These are phyloP conservation scores for Sugiyamaella valdiviana DNA, from an alignment of 805 yeast genomes.

Conservation along the genomic window DNA sequence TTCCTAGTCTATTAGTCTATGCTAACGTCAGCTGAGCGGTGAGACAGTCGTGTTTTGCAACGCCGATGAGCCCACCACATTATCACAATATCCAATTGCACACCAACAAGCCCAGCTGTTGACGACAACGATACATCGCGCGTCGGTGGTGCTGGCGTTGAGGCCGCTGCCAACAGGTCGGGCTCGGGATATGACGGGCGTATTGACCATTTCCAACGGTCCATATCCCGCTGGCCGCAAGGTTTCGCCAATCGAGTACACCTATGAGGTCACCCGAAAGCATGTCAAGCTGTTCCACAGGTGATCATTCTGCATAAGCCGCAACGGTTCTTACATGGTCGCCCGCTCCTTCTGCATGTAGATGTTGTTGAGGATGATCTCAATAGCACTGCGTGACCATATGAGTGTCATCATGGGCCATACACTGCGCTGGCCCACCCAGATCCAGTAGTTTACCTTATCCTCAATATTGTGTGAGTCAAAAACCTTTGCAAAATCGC, in stretches of 20 bases:
- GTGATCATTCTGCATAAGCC: slow-evolving; percentile 16
- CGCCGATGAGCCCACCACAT: slow-evolving; percentile 38
- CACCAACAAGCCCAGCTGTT: slow-evolving; percentile 41
- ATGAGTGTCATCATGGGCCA: slow-evolving; percentile 87
- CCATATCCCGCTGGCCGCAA: slow-evolving; percentile 25
- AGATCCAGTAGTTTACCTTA: slow-evolving; percentile 82
- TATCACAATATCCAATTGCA: slow-evolving; percentile 35
- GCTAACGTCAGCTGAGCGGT: neutral
- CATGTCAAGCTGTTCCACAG: slow-evolving; percentile 38
- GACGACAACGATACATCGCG: slow-evolving; percentile 43
- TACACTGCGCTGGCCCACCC: slow-evolving; percentile 84
- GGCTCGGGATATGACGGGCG: slow-evolving; percentile 77
- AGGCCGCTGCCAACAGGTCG: slow-evolving; percentile 72
- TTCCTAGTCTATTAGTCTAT: neutral
- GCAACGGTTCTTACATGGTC: slow-evolving; percentile 26
- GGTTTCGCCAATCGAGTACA: slow-evolving; percentile 54
- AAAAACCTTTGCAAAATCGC: slow-evolving; percentile 67
- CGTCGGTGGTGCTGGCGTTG: slow-evolving; percentile 48
- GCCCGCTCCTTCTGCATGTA: slow-evolving; percentile 35
- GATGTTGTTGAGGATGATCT: slow-evolving; percentile 76
- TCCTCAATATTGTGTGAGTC: slow-evolving; percentile 65
- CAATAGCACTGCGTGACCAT: slow-evolving; percentile 85
- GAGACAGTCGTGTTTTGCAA: slow-evolving; percentile 36
- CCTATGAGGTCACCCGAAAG: slow-evolving; percentile 37
- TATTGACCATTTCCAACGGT: slow-evolving; percentile 56